These are phyloP conservation scores for Symbiodinium natans DNA, from an alignment of 73 alveolate species.

Conservation along the genomic window DNA sequence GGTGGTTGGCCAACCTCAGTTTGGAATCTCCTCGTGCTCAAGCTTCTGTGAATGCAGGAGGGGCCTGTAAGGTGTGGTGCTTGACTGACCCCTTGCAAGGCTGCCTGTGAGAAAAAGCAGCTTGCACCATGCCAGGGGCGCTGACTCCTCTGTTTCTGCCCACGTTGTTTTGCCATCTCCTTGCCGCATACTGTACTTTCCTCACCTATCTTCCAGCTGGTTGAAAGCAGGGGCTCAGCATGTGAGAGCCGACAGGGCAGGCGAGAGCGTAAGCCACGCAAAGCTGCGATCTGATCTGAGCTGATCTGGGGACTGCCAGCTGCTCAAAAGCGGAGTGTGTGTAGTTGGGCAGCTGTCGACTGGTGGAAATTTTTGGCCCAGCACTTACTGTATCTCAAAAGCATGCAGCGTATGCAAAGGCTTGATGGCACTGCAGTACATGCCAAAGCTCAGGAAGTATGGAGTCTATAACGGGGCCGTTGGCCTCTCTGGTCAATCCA, in stretches of 20 bases:
- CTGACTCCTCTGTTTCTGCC: too few relatives aligned
- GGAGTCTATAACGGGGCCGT: conserved; percentile 10
- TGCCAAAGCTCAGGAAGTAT: not conserved
- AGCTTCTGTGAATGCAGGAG: not conserved
- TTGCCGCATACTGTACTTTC: too few relatives aligned
- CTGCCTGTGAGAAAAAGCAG: too few relatives aligned
- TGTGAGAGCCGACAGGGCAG: too few relatives aligned
- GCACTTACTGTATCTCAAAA: not conserved
- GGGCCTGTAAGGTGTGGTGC: not conserved
- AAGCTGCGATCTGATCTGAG: too few relatives aligned
- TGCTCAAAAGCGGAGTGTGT: not conserved
- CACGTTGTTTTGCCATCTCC: too few relatives aligned
- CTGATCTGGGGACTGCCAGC: not conserved
- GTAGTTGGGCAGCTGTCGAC: not conserved
- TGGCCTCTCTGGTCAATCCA: conserved; percentile 39
- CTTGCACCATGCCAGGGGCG: too few relatives aligned
- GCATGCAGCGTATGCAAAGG: not conserved
- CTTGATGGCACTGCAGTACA: too few relatives aligned
- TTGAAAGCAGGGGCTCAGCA: too few relatives aligned
- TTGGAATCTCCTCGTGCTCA: not conserved
- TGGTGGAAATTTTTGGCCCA: not conserved
- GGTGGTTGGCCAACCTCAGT: not conserved
- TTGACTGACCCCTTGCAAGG: not conserved
- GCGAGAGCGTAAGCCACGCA: too few relatives aligned
- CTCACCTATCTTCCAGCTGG: too few relatives aligned